Evolutionary conservation across 768 basidiomycete genomes (phyloP), one percentile per base, ranked within the genome.

Genomic region (Gelatoporia subvermispora): DNA sequence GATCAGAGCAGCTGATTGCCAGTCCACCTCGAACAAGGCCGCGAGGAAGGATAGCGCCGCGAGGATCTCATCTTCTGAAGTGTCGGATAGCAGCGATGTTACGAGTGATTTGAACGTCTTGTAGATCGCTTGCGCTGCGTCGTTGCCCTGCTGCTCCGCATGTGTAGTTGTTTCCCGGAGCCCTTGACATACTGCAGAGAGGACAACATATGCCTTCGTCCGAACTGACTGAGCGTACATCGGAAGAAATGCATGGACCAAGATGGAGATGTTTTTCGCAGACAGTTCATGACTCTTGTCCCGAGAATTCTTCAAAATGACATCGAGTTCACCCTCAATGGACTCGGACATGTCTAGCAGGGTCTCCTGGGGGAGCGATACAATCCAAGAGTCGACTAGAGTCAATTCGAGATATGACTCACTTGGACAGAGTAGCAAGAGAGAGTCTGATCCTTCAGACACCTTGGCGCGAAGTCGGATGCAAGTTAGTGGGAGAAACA

Each of bases 11-110:
- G 88, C 91, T 1, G 80, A 69, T 44, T 75, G 68, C 66, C 81
- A 76, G 55, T 91, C 88, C n/a, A 92, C 80, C 61, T 92, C 88
- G 59, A 92, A 90, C 17, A 94, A 69, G 0, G 88, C 88, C n/a
- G 76, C 71, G 42, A 93, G 72, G 62, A 91, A 84, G 1, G 80
- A 75, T 35, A 86, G 65, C 10, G 81, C 82, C 13, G 70, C 65
- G 16, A 84, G 66, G 22, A 81, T 64, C 31, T 72, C 70, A 10
- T 59, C 49, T 62, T 87, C 82, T 17, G 78, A 70, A 2, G 77
- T 74, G 39, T 83, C 82, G 28, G 75, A 68, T 9, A 92, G 70
- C 37, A 71, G 70, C 11, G 71, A 64, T 8, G 75, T 55, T 28
- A 87, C 62, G 0, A 70, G 58, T 23, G 78, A 75, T 20, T 75